Evolutionary conservation across 2,329 filamentous ascomycete genomes (phyloP).

Genomic region (Colletotrichum cereale): DNA sequence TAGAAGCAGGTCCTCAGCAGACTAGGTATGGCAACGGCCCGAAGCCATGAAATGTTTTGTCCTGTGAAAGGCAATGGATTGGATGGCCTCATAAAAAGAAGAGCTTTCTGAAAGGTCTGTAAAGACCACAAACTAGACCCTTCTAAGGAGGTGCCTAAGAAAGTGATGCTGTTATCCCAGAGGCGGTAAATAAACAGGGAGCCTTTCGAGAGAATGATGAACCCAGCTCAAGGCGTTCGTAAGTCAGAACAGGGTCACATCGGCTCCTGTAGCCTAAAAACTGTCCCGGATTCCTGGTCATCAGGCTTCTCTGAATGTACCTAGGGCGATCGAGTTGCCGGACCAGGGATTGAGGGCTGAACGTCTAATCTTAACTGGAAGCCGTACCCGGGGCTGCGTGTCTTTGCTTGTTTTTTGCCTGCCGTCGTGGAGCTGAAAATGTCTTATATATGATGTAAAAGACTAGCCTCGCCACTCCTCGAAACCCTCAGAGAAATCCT

Average conservation of each 20-base stretch:
- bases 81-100: background rate
- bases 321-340: background rate
- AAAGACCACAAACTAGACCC: background rate
- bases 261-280: background rate
- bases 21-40: background rate
- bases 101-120: no score
- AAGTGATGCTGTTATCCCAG: background rate
- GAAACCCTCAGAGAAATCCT: background rate
- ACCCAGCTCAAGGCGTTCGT: background rate
- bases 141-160: background rate
- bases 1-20: slow-evolving; percentile 2
- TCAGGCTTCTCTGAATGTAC: background rate
- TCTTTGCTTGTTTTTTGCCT: background rate
- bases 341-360: background rate
- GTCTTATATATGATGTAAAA: background rate
- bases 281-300: background rate
- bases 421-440: no score
- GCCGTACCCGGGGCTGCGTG: background rate
- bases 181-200: background rate
- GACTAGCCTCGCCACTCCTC: background rate
- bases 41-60: background rate
- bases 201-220: background rate
- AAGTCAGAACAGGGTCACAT: background rate
- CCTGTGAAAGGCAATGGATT: no score
- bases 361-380: background rate